Evolutionary conservation across 306 rosid species (phyloP), one percentile per base, ranked within the genome.

Genomic region (Abrus precatorius): DNA sequence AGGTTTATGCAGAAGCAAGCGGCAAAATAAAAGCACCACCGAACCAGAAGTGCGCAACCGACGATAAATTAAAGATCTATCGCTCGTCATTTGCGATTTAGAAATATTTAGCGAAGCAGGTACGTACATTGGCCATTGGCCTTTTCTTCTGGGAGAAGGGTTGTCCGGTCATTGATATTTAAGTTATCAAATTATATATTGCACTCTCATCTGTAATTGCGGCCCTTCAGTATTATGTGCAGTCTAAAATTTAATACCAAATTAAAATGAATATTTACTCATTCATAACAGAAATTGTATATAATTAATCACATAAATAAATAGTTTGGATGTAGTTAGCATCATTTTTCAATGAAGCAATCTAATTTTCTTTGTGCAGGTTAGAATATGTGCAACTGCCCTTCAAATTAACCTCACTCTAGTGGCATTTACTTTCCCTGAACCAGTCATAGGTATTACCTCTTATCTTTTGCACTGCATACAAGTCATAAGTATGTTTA

Each of bases 21-120:
- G 9, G 11, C 47, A 43, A 68, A 34, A 81, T 40, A 34, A 72
- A 55, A 74, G 62, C 78, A 12, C 34, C 78, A 80, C 13, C 66
- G 65, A 50, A 49, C 63, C 55, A 41, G 56, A 59, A 43, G 27
- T 36, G 40, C 57, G 43, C 9, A 68, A 68, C 6, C 2, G 1
- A 27, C 45, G 73, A 68, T 28, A 44, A 44, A 45, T 68, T 5
- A 28, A 66, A 66, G 72, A 66, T 66, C 1, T 28, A 20, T 28
- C 7, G 2, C 40, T 67, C 5, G 9, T 28, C 72, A 7, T 67
- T n/a, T 5, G 8, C 34, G 11, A 9, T 44, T 67, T 44, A 4
- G 38, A 1, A 27, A 68, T 44, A 29, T 69, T 43, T 67, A 10
- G 11, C 56, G 9, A 68, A 69, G 6, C 54, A 67, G 72, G 54